A percentile compares a stretch with the other conserved stretches of the same genome.
phyloP scores from a whole-genome alignment of 2,329 filamentous ascomycete species.

The Hawksworthiomyces lignivorus region DNA sequence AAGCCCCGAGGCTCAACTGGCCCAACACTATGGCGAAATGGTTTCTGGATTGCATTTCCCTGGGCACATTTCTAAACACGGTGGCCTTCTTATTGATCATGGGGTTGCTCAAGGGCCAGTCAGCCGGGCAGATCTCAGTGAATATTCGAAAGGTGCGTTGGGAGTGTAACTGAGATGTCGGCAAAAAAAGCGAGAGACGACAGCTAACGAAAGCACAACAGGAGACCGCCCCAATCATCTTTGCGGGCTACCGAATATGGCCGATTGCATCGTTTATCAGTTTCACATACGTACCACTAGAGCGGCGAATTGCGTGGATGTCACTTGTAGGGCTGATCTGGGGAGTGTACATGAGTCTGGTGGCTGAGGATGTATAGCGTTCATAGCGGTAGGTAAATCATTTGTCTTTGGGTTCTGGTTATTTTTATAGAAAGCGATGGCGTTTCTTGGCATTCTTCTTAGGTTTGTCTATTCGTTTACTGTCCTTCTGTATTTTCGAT shows the following conservation, averaged over 20 bases:
- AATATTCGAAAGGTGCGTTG: conserved; percentile 29
- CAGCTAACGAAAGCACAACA: conserved; percentile 10
- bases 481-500: too few relatives aligned
- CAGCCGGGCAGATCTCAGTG: conserved; percentile 24
- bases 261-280: conserved; percentile 43
- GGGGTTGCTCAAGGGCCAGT: conserved; percentile 37
- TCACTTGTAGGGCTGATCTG: conserved; percentile 41
- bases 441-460: too few relatives aligned
- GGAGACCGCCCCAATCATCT: conserved; percentile 40
- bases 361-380: conserved; percentile 36
- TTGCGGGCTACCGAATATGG: conserved; percentile 45
- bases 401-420: too few relatives aligned
- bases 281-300: conserved; percentile 42
- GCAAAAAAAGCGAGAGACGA: neutral
- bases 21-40: conserved; percentile 39
- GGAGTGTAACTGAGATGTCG: neutral
- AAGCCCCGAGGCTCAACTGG: conserved; percentile 30
- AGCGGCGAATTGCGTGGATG: conserved; percentile 41
- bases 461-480: too few relatives aligned
- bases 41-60: conserved; percentile 43
- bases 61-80: conserved; percentile 39
- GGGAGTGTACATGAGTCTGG: conserved; percentile 44
- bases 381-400: too few relatives aligned
- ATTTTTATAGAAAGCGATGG: too few relatives aligned
- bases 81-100: conserved; percentile 39